A percentile compares a stretch with the other conserved stretches of the same genome.
phyloP scores from a whole-genome alignment of 1,284 basidiomycete genomes.

The Hemileia vastatrix region DNA sequence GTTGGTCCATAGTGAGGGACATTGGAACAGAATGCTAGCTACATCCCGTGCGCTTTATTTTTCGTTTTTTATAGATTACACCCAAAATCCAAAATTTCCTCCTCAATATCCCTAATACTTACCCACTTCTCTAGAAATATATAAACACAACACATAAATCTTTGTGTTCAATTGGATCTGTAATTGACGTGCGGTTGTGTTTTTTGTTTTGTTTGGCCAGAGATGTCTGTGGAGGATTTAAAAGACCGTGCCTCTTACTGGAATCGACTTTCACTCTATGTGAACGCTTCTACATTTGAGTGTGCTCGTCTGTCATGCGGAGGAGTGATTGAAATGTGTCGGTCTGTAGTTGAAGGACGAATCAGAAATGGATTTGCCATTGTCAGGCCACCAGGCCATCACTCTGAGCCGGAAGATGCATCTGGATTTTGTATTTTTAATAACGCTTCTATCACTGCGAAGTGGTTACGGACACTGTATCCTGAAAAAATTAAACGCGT shows the following conservation, averaged over 20 bases:
- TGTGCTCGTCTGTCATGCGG: conserved; percentile 84
- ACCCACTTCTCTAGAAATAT: background rate
- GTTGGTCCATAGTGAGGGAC: conserved; percentile 76
- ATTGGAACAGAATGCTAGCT: conserved; percentile 75
- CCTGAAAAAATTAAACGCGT: conserved; percentile 51
- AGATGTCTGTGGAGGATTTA: conserved; percentile 62
- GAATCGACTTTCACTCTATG: conserved; percentile 80
- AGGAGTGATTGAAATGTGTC: conserved; percentile 80
- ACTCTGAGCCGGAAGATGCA: conserved; percentile 92
- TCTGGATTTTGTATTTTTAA: conserved; percentile 99
- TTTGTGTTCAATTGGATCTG: background rate
- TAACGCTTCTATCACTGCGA: conserved; percentile 84
- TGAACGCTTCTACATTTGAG: conserved; percentile 71
- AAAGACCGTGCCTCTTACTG: conserved; percentile 66
- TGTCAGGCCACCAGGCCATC: conserved; percentile 93
- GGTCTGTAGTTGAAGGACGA: conserved; percentile 71
- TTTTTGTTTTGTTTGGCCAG: conserved; percentile 47
- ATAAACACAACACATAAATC: too few species aligned
- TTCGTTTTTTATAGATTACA: too few species aligned
- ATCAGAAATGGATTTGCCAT: conserved; percentile 87
- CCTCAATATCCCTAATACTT: background rate
- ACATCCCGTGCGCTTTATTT: conserved; percentile 12
- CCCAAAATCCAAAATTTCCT: too few species aligned
- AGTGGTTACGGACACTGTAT: conserved; percentile 51
- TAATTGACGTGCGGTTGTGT: background rate